Evolutionary conservation across 345 rosid species (phyloP), one percentile per base, ranked within the genome.

Genomic region (Brassica carinata): DNA sequence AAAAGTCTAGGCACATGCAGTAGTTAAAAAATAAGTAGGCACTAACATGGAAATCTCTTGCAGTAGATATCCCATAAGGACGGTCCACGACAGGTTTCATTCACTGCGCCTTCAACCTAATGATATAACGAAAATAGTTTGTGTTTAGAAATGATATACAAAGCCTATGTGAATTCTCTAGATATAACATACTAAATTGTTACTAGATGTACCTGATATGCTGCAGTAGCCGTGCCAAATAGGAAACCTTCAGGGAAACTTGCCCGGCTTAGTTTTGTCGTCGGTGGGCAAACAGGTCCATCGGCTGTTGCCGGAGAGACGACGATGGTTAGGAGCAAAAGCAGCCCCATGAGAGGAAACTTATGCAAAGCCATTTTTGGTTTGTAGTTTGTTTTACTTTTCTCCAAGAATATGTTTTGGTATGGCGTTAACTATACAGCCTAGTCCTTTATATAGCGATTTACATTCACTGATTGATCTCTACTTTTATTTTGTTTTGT

Each of bases 21-120:
- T 59, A 10, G 10, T 6, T 8, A 2, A 8, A 5, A 5, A 19
- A 38, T 11, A 13, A 64, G 18, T 0, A 61, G 3, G 2, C 7
- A 61, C 33, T 23, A 0, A 61, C 82, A 67, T 72, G 85, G 75
- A 61, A 66, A 40, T 65, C 29, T 40, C 23, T 55, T 74, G 63
- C 84, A 57, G 51, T 74, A 81, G 67, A 75, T 29, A 48, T 88
- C 87, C 88, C 87, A 83, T 7, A 83, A 18, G 34, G 74, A 18
- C 8, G 76, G 82, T 77, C 88, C 76, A 73, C 77, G 80, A 8
- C 85, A 78, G 17, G 81, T 79, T 38, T 69, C 68, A 13, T 76
- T 36, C 15, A 65, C 5, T 17, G 67, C 82, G 31, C 81, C 87
- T 77, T 75, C 85, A 34, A 70, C 51, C 86, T 87, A 64, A 27